These are phyloP conservation scores for Solanum arcanum DNA, from an alignment of 257 asterid species.

Conservation along the genomic window DNA sequence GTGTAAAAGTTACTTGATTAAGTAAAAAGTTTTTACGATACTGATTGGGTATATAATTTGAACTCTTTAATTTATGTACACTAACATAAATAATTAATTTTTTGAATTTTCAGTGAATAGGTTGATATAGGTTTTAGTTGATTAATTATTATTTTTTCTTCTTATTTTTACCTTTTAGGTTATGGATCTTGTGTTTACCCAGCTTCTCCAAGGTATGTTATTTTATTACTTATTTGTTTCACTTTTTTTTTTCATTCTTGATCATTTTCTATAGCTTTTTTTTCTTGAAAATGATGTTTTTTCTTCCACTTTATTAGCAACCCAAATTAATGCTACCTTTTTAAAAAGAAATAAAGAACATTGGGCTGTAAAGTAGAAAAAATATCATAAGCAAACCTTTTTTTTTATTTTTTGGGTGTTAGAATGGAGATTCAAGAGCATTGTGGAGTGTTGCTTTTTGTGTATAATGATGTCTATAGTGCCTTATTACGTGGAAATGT, in stretches of 20 bases:
- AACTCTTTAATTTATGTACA: not conserved
- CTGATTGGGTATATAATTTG: not conserved
- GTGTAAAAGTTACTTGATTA: not conserved
- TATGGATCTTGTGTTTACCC: constrained; percentile 94
- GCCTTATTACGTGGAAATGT: not conserved
- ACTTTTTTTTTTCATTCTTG: not conserved
- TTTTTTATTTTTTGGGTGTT: not conserved
- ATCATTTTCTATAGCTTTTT: not conserved
- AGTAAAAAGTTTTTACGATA: fast-evolving
- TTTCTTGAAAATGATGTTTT: not conserved
- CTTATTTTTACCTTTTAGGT: constrained; percentile 21
- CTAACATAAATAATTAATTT: not conserved
- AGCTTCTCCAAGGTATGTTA: constrained; percentile 51
- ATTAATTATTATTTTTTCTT: not conserved
- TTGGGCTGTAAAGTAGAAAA: not conserved
- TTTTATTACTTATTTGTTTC: not conserved
- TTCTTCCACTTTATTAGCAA: not conserved
- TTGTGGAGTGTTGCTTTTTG: not conserved
- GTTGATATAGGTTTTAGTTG: not conserved
- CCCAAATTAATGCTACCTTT: not conserved
- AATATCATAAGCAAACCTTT: not conserved
- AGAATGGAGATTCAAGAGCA: not conserved
- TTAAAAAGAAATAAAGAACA: not conserved
- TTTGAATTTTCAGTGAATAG: not conserved
- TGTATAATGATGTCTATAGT: not conserved